A percentile compares a stretch with the other conserved stretches of the same genome.
These are phyloP conservation scores for Rhizopus sp. DNA, from an alignment of 371 early-diverging fungal species.

Conservation along the genomic window DNA sequence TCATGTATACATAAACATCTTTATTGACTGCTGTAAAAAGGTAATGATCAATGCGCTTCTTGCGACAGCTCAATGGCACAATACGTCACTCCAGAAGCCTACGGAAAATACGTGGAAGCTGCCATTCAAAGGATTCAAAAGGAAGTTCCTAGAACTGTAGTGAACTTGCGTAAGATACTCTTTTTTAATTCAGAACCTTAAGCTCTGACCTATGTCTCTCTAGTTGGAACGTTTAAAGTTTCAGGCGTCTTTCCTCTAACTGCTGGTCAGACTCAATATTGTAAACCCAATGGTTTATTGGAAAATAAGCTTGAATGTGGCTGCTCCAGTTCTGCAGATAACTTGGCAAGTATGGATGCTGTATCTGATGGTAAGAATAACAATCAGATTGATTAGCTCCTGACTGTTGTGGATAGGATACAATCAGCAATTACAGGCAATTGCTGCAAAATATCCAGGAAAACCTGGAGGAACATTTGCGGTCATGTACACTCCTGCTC, in stretches of 20 bases:
- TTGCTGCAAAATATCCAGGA: conserved; percentile 21
- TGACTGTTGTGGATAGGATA: too few species aligned
- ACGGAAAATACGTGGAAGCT: conserved; percentile 26
- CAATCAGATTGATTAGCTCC: too few species aligned
- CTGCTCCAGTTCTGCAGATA: conserved; percentile 16
- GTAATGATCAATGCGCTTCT: conserved; percentile 30
- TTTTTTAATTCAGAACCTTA: not conserved
- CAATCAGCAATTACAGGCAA: conserved; percentile 24
- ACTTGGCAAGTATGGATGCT: conserved; percentile 21
- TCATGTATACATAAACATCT: not conserved
- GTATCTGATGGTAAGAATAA: conserved; percentile 20
- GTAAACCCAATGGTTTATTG: conserved; percentile 14
- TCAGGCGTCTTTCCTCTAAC: conserved; percentile 23
- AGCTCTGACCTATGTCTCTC: not conserved
- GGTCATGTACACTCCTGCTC: conserved; percentile 28
- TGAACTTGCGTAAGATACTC: conserved; percentile 27
- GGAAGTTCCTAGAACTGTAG: conserved; percentile 26
- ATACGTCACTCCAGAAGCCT: conserved; percentile 13
- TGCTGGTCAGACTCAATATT: conserved; percentile 15
- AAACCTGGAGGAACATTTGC: conserved; percentile 19
- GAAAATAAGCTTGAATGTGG: conserved; percentile 19
- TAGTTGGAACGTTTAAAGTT: conserved; percentile 31
- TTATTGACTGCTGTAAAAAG: not conserved
- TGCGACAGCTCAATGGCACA: conserved; percentile 12
- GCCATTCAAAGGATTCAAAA: conserved; percentile 24